phyloP scores from a whole-genome alignment of 2,329 filamentous ascomycete species.

The Alternaria hordeiaustralica region DNA sequence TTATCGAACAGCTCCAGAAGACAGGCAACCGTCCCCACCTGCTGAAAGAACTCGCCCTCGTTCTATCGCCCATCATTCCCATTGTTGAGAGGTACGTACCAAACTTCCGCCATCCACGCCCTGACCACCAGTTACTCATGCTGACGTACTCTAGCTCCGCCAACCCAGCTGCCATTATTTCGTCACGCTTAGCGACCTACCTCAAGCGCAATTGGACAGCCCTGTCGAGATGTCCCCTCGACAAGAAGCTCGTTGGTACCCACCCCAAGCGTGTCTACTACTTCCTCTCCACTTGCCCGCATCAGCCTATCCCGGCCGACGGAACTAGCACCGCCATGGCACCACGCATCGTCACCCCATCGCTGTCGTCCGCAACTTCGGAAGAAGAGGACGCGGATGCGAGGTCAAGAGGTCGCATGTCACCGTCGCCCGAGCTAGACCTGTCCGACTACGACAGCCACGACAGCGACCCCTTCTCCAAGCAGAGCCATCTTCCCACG shows the following conservation, averaged over 20 bases:
- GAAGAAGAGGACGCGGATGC: constrained; percentile 69
- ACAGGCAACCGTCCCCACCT: constrained; percentile 92
- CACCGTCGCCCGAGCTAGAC: constrained; percentile 91
- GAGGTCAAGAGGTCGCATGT: constrained; percentile 70
- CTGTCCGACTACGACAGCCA: constrained; percentile 84
- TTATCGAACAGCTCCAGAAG: constrained; percentile 85
- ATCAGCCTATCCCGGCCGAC: constrained; percentile 78
- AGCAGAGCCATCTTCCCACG: constrained; percentile 50
- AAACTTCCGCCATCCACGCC: constrained; percentile 16
- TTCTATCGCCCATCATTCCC: constrained; percentile 76
- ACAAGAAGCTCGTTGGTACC: constrained; percentile 89
- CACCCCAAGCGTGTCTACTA: constrained; percentile 97
- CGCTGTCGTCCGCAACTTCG: constrained; percentile 78
- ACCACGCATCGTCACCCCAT: constrained; percentile 78
- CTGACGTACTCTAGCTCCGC: constrained; percentile 72
- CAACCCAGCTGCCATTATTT: constrained; percentile 94
- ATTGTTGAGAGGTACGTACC: constrained; percentile 87
- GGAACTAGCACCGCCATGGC: constrained; percentile 58
- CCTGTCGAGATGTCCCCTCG: constrained; percentile 80
- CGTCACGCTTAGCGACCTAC: constrained; percentile 87
- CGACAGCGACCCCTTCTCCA: constrained; percentile 67
- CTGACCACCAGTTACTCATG: constrained; percentile 39
- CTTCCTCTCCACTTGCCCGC: constrained; percentile 87
- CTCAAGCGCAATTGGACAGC: constrained; percentile 85
- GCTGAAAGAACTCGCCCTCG: constrained; percentile 87